Conservation (phyloP, 2,329 filamentous ascomycete species). For the Ascochyta lentis region DNA sequence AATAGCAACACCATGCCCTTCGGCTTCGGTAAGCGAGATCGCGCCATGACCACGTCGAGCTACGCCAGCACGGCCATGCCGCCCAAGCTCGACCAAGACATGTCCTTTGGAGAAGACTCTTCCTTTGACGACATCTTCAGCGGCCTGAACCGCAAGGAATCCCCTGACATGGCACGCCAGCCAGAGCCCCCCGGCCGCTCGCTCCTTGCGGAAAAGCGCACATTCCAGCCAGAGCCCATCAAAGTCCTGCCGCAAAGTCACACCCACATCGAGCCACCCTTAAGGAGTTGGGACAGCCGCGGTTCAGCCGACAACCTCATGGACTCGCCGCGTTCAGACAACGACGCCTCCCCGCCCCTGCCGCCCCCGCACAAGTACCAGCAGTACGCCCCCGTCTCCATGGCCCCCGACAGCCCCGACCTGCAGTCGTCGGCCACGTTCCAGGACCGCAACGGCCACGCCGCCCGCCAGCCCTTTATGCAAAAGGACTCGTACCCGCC, state of each 20-base stretch:
- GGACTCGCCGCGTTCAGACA: constrained; percentile 47
- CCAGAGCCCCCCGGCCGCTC: constrained; percentile 39
- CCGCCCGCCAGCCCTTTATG: constrained; percentile 39
- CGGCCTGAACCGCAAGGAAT: constrained; percentile 39
- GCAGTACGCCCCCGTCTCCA: constrained; percentile 37
- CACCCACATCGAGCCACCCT: constrained; percentile 55
- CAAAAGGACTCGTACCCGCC: constrained; percentile 29
- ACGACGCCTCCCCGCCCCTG: constrained; percentile 42
- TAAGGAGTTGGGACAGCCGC: constrained; percentile 61
- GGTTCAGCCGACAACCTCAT: constrained; percentile 60
- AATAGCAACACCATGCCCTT: constrained; percentile 24
- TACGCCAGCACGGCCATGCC: constrained; percentile 59
- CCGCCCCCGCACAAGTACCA: constrained; percentile 45
- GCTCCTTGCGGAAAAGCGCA: constrained; percentile 44
- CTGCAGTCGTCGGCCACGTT: constrained; percentile 34
- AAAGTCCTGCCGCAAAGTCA: constrained; percentile 53
- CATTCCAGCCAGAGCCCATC: constrained; percentile 52
- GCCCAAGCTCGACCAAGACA: constrained; percentile 56
- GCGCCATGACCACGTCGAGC: constrained; percentile 58
- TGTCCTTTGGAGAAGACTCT: constrained; percentile 47
- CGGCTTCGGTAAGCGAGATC: constrained; percentile 27
- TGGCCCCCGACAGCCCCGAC: constrained; percentile 43
- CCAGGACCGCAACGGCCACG: constrained; percentile 26
- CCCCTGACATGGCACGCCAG: constrained; percentile 32
- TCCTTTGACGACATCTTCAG: constrained; percentile 59